Evolutionary conservation across 495 filamentous ascomycete genomes (phyloP), one percentile per base, ranked within the genome.

Genomic region (Xylaria telfairii): DNA sequence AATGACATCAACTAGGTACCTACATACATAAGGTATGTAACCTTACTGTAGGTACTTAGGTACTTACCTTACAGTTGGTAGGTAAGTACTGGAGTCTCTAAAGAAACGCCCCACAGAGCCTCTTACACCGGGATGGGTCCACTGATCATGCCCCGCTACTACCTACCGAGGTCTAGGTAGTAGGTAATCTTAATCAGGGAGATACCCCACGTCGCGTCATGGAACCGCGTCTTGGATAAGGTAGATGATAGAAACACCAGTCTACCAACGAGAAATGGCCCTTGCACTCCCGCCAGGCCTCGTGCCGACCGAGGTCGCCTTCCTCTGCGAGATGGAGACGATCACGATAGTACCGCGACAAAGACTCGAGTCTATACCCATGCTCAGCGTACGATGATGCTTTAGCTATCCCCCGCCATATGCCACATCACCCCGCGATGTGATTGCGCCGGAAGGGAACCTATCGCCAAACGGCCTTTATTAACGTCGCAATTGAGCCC

Each of bases 271-370:
- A 37, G 24, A 42, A 57, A 97, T 97, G 94, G 94, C 94, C 39
- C 89, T 95, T 66, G 92, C 92, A 65, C 84, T 95, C 44, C 92
- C 91, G 32, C 88, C 91, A 71, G 94, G 94, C 82, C 88, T 97
- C 28, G 93, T 92, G 68, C 93, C 95, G 68, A 83, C 91, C 72
- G 96, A 99, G 83, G 91, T 97, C 53, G 92, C 94, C 75, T 99
- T 98, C 80, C 87, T 98, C 56, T 96, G 95, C 80, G 96, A 99
- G 83, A 97, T 97, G 93, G 94, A 97, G 81, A 87, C 91, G 75
- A 92, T 99, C 56, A 97, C 95, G 1, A 88, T 99, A 13, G 88
- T 98, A 49, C 96, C 96, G 65, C 93, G 96, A 39, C 95, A 98
- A 79, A 89, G 92, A 66, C 88, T 98, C 57, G 94, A 98, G 72